phyloP scores from a whole-genome alignment of 106 monocot species.

The Posidonia australis region DNA sequence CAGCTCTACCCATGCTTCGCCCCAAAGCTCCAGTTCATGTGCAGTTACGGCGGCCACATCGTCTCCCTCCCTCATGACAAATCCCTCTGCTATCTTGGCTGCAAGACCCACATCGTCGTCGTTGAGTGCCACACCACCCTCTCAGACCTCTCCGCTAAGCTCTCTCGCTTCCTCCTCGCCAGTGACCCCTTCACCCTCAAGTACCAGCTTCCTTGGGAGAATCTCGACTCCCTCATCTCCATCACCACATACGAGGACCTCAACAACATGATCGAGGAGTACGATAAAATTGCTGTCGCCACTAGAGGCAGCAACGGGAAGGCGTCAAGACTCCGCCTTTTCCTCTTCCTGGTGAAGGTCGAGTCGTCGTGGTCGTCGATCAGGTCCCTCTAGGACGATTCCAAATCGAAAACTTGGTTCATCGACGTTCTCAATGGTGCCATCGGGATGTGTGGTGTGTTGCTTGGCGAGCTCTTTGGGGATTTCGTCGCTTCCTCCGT shows the following conservation, averaged over 20 bases:
- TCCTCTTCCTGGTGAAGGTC: slow-evolving; percentile 59
- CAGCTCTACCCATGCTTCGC: too few relatives aligned
- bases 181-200: too few relatives aligned
- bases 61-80: too few relatives aligned
- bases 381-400: slow-evolving; percentile 67
- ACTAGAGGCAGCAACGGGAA: too few relatives aligned
- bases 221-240: too few relatives aligned
- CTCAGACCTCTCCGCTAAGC: slow-evolving; percentile 44
- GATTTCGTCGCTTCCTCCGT: slow-evolving; percentile 55
- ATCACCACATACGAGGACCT: too few relatives aligned
- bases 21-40: too few relatives aligned
- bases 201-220: too few relatives aligned
- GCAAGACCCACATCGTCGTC: slow-evolving; percentile 79
- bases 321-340: too few relatives aligned
- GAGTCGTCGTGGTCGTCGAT: slow-evolving; percentile 52
- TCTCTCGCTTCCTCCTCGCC: slow-evolving; percentile 35
- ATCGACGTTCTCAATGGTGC: slow-evolving; percentile 81
- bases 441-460: slow-evolving; percentile 34
- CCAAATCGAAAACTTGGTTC: slow-evolving; percentile 89
- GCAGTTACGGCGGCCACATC: too few relatives aligned
- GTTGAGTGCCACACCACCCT: slow-evolving; percentile 61
- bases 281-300: too few relatives aligned
- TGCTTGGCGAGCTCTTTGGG: slow-evolving; percentile 32
- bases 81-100: slow-evolving; percentile 90
- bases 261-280: too few relatives aligned